Evolutionary conservation across 768 basidiomycete genomes (phyloP).

Genomic region (Pleurotus tuber-regium): DNA sequence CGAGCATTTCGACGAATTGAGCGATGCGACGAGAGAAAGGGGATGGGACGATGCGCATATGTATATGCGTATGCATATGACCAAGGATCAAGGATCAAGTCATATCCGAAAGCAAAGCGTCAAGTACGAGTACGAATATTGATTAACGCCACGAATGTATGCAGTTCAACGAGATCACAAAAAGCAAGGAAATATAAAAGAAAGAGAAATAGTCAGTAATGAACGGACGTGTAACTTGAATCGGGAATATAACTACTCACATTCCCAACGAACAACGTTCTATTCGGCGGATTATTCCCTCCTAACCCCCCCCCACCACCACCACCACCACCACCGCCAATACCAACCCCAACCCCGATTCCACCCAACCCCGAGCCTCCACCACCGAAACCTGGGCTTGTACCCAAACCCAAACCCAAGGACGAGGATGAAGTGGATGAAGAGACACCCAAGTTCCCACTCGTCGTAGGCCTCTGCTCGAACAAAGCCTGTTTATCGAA

Average conservation of each 20-base stretch:
- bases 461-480: constrained; percentile 2
- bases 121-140: no score
- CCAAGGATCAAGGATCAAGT: no score
- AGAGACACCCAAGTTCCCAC: constrained; percentile 1
- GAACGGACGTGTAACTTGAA: no score
- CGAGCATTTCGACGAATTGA: no score
- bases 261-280: constrained; percentile 78
- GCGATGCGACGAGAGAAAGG: no score
- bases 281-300: constrained; percentile 7
- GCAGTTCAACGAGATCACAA: background rate
- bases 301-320: background rate
- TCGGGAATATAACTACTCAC: constrained; percentile 43
- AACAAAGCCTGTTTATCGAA: background rate
- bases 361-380: background rate
- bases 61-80: no score
- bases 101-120: no score
- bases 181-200: background rate
- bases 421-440: no score
- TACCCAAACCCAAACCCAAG: background rate
- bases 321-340: background rate
- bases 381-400: background rate
- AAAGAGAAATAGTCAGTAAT: no score
- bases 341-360: background rate
- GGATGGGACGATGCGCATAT: no score
- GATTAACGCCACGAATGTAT: no score